These are phyloP conservation scores for Coprinellus micaceus DNA, from an alignment of 768 basidiomycete genomes.

Conservation along the genomic window DNA sequence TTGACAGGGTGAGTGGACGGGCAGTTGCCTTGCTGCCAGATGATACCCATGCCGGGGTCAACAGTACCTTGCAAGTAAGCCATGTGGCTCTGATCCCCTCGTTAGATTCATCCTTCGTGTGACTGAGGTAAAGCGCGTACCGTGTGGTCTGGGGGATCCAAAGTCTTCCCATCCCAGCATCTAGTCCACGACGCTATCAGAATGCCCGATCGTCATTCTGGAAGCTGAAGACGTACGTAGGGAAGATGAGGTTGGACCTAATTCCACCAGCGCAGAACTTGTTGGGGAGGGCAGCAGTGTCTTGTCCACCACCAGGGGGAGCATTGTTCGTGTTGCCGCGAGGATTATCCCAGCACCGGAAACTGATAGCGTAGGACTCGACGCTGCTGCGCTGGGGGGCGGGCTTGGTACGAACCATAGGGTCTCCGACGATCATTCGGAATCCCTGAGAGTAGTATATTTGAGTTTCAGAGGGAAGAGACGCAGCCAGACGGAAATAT, in stretches of 20 bases:
- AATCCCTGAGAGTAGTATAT: neutral
- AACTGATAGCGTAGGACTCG: neutral
- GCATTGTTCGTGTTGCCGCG: neutral
- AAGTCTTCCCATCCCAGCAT: constrained; percentile 11
- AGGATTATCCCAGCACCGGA: constrained; percentile 4
- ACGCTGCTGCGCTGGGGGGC: neutral
- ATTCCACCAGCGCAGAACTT: constrained; percentile 11
- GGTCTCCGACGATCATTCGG: constrained; percentile 2
- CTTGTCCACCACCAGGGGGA: constrained; percentile 4
- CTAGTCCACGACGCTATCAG: neutral
- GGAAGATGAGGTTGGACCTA: constrained; percentile 10
- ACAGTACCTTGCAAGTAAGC: constrained; percentile 1
- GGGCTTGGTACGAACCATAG: neutral
- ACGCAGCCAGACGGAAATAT: neutral
- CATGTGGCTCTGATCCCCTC: constrained; percentile 7
- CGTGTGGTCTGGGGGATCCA: constrained; percentile 2
- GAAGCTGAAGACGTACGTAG: constrained; percentile 4
- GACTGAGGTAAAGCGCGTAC: neutral
- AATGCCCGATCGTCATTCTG: no score
- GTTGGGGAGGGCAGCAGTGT: constrained; percentile 9
- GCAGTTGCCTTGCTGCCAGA: constrained; percentile 5
- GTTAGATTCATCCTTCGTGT: neutral
- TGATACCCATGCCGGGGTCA: constrained; percentile 7
- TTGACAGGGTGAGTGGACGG: constrained; percentile 8
- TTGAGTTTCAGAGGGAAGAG: neutral